These are phyloP conservation scores for Physcomitrellopsis africana DNA, from an alignment of 225 moss, liverwort and hornwort genomes.

Conservation along the genomic window DNA sequence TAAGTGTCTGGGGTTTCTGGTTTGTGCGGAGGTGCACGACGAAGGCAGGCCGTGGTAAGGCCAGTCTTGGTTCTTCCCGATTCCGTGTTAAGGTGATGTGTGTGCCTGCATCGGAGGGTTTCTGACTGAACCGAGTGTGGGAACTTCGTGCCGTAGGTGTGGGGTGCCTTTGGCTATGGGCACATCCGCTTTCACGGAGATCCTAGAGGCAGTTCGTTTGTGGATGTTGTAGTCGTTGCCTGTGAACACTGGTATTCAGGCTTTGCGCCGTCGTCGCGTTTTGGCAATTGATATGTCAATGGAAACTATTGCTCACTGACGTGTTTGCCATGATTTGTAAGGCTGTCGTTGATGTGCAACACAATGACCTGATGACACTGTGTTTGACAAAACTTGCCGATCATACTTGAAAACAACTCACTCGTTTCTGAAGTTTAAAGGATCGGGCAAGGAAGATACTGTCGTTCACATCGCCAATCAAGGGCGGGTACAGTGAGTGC, in stretches of 20 bases:
- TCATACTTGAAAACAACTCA: constrained; percentile 34
- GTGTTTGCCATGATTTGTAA: background rate
- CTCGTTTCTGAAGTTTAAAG: constrained; percentile 35
- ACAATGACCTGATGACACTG: background rate
- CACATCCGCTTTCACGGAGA: background rate
- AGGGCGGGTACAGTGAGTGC: background rate
- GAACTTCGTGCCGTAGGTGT: background rate
- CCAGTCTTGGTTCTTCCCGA: background rate
- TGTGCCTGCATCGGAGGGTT: background rate
- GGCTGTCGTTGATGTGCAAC: background rate
- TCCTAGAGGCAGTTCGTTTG: background rate
- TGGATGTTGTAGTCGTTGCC: background rate
- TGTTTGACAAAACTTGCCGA: background rate
- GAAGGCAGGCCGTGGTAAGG: constrained; percentile 24
- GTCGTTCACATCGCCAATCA: constrained; percentile 24
- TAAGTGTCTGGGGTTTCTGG: background rate
- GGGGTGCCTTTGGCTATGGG: background rate
- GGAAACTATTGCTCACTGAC: background rate
- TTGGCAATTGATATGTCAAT: background rate
- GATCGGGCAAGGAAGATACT: background rate
- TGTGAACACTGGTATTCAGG: background rate
- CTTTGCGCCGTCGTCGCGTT: background rate
- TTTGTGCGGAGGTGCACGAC: background rate
- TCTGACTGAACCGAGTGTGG: background rate
- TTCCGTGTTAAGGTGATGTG: background rate